Evolutionary conservation across 2,329 filamentous ascomycete species (phyloP).

Genomic region (Gremmenia infestans): DNA sequence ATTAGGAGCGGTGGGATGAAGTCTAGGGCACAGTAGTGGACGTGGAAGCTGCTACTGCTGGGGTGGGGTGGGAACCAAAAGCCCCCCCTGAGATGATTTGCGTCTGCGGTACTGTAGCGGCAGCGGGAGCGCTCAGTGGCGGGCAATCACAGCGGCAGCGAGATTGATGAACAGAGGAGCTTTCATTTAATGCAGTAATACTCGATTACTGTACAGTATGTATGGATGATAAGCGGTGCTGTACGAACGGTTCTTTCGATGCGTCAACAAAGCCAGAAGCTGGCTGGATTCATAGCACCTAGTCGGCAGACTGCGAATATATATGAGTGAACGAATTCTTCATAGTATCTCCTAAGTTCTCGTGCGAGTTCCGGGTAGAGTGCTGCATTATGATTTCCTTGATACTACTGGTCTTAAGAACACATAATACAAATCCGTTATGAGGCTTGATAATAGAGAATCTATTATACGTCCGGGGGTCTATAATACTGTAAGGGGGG

Average conservation of each 20-base stretch:
- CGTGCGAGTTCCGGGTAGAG: slow-evolving; percentile 1
- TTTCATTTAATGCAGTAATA: background rate
- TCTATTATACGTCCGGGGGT: slow-evolving; percentile 4
- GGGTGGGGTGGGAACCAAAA: background rate
- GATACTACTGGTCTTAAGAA: slow-evolving; percentile 9
- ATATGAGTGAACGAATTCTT: slow-evolving; percentile 5
- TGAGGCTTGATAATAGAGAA: slow-evolving; percentile 9
- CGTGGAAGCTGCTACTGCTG: background rate
- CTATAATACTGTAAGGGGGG: background rate
- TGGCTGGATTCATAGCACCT: background rate
- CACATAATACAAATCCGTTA: slow-evolving; percentile 9
- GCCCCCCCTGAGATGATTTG: background rate
- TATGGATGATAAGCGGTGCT: slow-evolving; percentile 2
- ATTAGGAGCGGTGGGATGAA: background rate
- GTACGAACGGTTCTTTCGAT: background rate
- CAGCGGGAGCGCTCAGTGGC: slow-evolving; percentile 1
- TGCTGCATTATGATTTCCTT: slow-evolving; percentile 11
- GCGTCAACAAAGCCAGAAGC: slow-evolving; percentile 6
- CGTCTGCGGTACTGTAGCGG: background rate
- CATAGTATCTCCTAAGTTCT: background rate
- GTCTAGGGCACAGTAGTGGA: background rate
- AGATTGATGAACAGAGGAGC: background rate
- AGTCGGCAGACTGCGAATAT: slow-evolving; percentile 9
- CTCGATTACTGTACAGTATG: slow-evolving; percentile 1
- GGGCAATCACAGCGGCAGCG: background rate